Conservation (phyloP, 2,329 filamentous ascomycete genomes). For the Rosellinia necatrix region DNA sequence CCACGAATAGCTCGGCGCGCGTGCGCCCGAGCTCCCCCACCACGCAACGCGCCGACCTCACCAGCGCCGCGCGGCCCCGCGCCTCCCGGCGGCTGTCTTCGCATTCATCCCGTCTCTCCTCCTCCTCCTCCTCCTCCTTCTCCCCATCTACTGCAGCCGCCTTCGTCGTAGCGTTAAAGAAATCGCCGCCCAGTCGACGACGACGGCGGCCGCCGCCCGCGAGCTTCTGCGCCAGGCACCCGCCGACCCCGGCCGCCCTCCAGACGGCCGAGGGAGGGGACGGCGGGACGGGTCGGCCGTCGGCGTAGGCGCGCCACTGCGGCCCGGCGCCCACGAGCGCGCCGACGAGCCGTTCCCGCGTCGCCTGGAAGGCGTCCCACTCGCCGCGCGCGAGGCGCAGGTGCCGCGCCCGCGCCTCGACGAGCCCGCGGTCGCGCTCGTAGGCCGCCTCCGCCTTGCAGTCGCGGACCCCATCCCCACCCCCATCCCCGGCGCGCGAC, state of each 20-base stretch:
- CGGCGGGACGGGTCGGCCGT: not conserved
- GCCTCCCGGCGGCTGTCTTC: not conserved
- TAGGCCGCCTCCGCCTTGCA: not conserved
- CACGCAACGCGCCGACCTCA: not conserved
- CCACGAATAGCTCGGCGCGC: constrained; percentile 11
- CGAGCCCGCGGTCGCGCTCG: not conserved
- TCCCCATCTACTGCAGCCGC: no score
- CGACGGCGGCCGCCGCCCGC: no score
- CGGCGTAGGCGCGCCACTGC: not conserved
- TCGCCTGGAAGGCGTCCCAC: not conserved
- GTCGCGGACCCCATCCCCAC: constrained; percentile 4
- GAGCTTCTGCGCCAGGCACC: no score
- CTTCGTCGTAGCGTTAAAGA: no score
- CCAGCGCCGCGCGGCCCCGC: not conserved
- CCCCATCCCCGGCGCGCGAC: no score
- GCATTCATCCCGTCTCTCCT: not conserved
- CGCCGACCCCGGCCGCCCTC: not conserved
- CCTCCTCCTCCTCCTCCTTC: not conserved
- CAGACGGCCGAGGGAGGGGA: no score
- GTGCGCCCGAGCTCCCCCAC: constrained; percentile 1
- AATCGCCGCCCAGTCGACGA: no score
- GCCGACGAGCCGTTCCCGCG: constrained; percentile 1
- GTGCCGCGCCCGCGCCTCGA: not conserved
- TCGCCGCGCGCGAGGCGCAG: not conserved
- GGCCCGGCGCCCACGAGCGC: not conserved